Percentiles rank a stretch among this genome's conserved stretches.
Evolutionary conservation across 768 basidiomycete species (phyloP).

Genomic region (Suillus luteus): DNA sequence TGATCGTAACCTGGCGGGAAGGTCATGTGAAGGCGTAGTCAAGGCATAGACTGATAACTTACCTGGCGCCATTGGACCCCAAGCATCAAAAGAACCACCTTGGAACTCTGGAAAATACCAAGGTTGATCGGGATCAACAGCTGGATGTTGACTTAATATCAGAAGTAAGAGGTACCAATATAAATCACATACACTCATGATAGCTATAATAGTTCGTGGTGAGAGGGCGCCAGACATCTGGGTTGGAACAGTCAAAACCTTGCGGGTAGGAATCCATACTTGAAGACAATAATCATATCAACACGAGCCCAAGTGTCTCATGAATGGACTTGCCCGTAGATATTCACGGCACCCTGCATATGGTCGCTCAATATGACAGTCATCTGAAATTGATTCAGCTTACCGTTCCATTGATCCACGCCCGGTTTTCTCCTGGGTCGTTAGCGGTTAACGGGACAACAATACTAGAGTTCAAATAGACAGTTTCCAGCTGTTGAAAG

Average conservation of each 20-base stretch:
- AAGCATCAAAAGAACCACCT: slow-evolving; percentile 80
- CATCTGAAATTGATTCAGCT: slow-evolving; percentile 17
- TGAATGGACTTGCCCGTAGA: slow-evolving; percentile 57
- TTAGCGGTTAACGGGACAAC: slow-evolving; percentile 77
- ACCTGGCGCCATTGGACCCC: slow-evolving; percentile 76
- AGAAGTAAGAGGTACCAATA: background rate
- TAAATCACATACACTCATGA: slow-evolving; percentile 46
- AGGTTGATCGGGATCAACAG: slow-evolving; percentile 50
- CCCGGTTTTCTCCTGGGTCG: slow-evolving; percentile 56
- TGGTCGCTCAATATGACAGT: background rate
- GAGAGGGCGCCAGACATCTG: slow-evolving; percentile 65
- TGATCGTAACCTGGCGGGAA: slow-evolving; percentile 53
- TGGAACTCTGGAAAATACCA: slow-evolving; percentile 78
- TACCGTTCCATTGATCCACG: slow-evolving; percentile 74
- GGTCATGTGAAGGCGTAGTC: slow-evolving; percentile 9
- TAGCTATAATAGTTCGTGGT: slow-evolving; percentile 64
- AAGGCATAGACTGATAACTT: slow-evolving; percentile 3
- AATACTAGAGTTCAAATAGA: slow-evolving; percentile 56
- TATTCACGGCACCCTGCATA: slow-evolving; percentile 67
- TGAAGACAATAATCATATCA: slow-evolving; percentile 1
- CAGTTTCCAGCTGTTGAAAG: slow-evolving; percentile 60
- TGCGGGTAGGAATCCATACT: slow-evolving; percentile 76
- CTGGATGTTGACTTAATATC: slow-evolving; percentile 21
- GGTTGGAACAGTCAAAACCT: slow-evolving; percentile 79
- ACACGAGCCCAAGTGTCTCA: background rate